A percentile compares a stretch with the other conserved stretches of the same genome.
These are phyloP conservation scores for Scutellaria minor DNA, from an alignment of 257 asterid species.

Conservation along the genomic window DNA sequence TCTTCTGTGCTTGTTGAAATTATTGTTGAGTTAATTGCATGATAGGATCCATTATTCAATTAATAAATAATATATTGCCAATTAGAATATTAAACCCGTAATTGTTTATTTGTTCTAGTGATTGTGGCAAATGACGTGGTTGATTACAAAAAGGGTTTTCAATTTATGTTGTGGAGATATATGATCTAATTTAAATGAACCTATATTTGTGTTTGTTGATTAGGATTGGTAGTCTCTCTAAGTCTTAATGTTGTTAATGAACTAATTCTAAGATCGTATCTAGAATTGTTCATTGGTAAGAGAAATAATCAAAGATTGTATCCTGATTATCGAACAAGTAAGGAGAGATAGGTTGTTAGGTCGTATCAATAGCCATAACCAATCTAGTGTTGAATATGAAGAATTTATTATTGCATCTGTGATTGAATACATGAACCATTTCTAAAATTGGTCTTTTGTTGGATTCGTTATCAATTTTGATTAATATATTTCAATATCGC, in stretches of 20 bases:
- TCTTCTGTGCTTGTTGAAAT: not conserved
- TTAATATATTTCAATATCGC: too few relatives aligned
- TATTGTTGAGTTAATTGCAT: not conserved
- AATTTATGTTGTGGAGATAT: not conserved
- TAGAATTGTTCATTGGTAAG: not conserved
- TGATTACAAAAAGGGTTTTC: not conserved
- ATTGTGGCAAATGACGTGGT: not conserved
- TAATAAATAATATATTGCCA: not conserved
- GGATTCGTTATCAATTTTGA: not conserved
- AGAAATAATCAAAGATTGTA: not conserved
- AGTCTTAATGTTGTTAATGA: not conserved
- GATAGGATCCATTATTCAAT: not conserved
- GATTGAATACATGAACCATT: not conserved
- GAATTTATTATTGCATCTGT: not conserved
- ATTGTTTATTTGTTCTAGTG: not conserved
- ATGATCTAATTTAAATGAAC: not conserved
- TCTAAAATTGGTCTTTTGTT: not conserved
- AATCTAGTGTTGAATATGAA: not conserved
- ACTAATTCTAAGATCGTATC: not conserved
- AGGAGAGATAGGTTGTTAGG: not conserved
- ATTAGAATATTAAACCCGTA: not conserved
- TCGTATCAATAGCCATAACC: not conserved
- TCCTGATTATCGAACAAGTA: not conserved
- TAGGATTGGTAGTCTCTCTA: not conserved
- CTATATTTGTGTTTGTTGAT: not conserved